phyloP scores from a whole-genome alignment of 2,329 filamentous ascomycete species.

The Phoma sp. region DNA sequence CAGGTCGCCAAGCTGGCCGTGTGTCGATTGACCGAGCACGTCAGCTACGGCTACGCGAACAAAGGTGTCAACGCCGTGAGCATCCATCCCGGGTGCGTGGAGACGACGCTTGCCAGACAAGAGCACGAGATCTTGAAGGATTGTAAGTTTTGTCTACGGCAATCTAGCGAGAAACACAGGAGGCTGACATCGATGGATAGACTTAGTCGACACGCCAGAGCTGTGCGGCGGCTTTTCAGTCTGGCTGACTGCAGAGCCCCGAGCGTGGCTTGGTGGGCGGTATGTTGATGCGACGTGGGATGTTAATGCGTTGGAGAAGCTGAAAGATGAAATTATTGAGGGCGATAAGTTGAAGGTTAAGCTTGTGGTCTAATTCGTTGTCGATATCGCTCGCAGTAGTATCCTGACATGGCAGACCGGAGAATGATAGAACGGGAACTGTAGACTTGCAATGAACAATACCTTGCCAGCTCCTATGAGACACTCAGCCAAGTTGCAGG shows the following conservation, averaged over 20 bases:
- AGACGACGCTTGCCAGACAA: conserved; percentile 22
- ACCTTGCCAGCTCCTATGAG: too few relatives aligned
- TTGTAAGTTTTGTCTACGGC: not conserved
- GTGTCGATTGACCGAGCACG: conserved; percentile 56
- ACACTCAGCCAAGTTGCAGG: too few relatives aligned
- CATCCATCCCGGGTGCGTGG: conserved; percentile 39
- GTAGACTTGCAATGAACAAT: too few relatives aligned
- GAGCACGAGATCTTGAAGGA: conserved; percentile 2
- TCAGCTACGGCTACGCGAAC: conserved; percentile 49
- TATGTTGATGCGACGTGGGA: conserved; percentile 27
- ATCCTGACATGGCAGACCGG: too few relatives aligned
- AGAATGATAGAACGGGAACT: too few relatives aligned
- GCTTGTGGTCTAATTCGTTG: not conserved
- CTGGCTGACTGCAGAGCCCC: conserved; percentile 29
- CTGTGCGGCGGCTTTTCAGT: conserved; percentile 20
- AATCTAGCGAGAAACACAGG: not conserved
- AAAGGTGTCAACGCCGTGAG: conserved; percentile 28
- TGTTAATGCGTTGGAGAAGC: conserved; percentile 26
- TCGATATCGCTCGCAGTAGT: too few relatives aligned
- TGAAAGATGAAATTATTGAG: conserved; percentile 29
- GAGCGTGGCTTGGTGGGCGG: conserved; percentile 31
- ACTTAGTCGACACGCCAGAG: conserved; percentile 14
- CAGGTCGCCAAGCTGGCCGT: conserved; percentile 58
- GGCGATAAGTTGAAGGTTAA: conserved; percentile 7
- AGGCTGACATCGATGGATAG: not conserved